Evolutionary conservation across 495 filamentous ascomycete species (phyloP).

Genomic region (Annulohypoxylon stygium): DNA sequence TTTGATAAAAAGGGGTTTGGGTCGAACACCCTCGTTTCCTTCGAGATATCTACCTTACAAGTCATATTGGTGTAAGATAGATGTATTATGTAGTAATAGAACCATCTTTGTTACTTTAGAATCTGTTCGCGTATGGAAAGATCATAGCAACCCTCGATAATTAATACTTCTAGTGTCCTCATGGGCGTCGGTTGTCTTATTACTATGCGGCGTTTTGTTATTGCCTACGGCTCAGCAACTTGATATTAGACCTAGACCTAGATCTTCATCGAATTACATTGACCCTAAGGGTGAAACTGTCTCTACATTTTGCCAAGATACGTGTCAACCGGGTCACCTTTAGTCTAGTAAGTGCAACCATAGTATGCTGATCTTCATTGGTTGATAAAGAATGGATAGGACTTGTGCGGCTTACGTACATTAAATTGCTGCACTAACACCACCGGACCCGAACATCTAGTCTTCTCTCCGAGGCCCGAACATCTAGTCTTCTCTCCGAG

Average conservation of each 20-base stretch:
- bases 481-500: background rate
- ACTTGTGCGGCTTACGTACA: background rate
- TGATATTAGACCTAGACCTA: background rate
- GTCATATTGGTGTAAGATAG: too few species aligned
- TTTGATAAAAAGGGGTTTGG: conserved; percentile 22
- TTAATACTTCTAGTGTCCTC: too few species aligned
- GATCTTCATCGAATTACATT: background rate
- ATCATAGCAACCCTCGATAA: too few species aligned
- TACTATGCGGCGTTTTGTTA: background rate
- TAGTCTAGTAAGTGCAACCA: background rate
- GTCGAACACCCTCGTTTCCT: background rate
- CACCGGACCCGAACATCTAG: background rate
- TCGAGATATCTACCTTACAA: background rate
- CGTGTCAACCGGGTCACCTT: background rate
- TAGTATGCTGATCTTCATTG: background rate
- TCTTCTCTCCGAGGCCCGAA: background rate
- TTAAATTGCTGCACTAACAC: background rate
- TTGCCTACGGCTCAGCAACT: background rate
- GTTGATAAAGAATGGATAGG: conserved; percentile 1
- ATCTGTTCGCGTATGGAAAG: too few species aligned
- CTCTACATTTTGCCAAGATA: background rate
- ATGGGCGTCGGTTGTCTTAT: too few species aligned
- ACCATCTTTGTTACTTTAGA: too few species aligned
- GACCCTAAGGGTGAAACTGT: background rate
- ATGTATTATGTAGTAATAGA: too few species aligned